Percentiles rank a stretch among this genome's conserved stretches.
phyloP scores from a whole-genome alignment of 2,329 filamentous ascomycete genomes.

The Lomentospora prolificans region DNA sequence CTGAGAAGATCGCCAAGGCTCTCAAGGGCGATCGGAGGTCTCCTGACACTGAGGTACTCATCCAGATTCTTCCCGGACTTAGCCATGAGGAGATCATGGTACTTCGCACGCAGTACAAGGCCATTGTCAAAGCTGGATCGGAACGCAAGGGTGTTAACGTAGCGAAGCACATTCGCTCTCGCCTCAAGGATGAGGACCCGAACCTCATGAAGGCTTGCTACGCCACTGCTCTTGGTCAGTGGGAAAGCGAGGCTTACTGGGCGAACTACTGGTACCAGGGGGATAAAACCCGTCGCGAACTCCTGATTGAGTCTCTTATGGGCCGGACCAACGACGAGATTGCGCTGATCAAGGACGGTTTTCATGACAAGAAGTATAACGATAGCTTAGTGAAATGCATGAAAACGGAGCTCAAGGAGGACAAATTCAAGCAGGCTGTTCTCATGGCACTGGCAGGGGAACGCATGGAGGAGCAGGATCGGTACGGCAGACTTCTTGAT shows the following conservation, averaged over 20 bases:
- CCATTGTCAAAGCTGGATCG: slow-evolving; percentile 67
- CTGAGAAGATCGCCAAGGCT: slow-evolving; percentile 63
- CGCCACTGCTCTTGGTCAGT: slow-evolving; percentile 76
- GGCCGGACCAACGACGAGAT: slow-evolving; percentile 85
- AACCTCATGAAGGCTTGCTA: slow-evolving; percentile 88
- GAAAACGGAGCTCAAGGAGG: slow-evolving; percentile 84
- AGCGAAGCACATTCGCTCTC: slow-evolving; percentile 71
- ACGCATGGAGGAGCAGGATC: slow-evolving; percentile 72
- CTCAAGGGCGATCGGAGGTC: slow-evolving; percentile 53
- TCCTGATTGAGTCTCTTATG: slow-evolving; percentile 89
- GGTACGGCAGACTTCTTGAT: slow-evolving; percentile 45
- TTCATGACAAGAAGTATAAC: slow-evolving; percentile 83
- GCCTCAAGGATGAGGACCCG: slow-evolving; percentile 62
- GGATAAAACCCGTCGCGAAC: slow-evolving; percentile 71
- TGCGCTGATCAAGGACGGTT: slow-evolving; percentile 72
- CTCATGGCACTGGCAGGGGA: slow-evolving; percentile 73
- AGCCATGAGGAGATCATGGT: slow-evolving; percentile 82
- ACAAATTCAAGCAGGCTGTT: slow-evolving; percentile 90
- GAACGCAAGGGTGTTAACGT: slow-evolving; percentile 72
- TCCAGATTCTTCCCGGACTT: slow-evolving; percentile 74
- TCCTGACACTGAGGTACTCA: slow-evolving; percentile 60
- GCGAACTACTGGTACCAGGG: slow-evolving; percentile 96
- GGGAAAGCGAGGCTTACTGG: slow-evolving; percentile 95
- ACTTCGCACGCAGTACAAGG: slow-evolving; percentile 83
- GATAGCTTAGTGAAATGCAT: slow-evolving; percentile 78